These are phyloP conservation scores for Amanita polypyramis DNA, from an alignment of 768 basidiomycete species.

Conservation along the genomic window DNA sequence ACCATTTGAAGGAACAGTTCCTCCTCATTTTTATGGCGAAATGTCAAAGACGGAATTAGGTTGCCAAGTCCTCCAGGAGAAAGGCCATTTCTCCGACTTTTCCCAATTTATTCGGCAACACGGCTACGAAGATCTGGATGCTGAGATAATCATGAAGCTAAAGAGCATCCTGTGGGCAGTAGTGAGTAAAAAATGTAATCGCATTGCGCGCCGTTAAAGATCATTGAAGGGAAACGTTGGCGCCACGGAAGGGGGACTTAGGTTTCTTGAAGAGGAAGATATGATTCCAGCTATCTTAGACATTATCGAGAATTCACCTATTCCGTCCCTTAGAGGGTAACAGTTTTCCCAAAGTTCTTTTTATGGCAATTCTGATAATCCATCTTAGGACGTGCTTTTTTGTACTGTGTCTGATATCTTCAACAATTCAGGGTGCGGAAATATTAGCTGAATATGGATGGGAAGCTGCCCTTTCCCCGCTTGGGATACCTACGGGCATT, in stretches of 20 bases:
- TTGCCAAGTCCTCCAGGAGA: slow-evolving; percentile 82
- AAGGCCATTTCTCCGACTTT: slow-evolving; percentile 86
- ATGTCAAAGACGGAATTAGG: slow-evolving; percentile 96
- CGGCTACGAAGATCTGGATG: slow-evolving; percentile 73
- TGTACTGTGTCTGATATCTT: slow-evolving; percentile 86
- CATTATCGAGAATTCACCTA: slow-evolving; percentile 81
- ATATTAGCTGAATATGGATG: slow-evolving; percentile 88
- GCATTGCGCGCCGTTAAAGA: background rate
- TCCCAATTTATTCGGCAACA: slow-evolving; percentile 85
- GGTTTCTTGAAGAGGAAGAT: slow-evolving; percentile 92
- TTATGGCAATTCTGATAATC: background rate
- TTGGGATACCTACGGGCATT: slow-evolving; percentile 81
- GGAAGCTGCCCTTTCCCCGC: slow-evolving; percentile 82
- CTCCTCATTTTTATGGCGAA: slow-evolving; percentile 95
- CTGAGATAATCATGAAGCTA: slow-evolving; percentile 75
- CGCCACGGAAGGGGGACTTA: slow-evolving; percentile 81
- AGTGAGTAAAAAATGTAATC: slow-evolving; percentile 38
- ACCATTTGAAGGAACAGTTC: slow-evolving; percentile 80
- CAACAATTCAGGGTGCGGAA: slow-evolving; percentile 86
- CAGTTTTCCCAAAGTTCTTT: slow-evolving; percentile 13
- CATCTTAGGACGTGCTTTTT: slow-evolving; percentile 83
- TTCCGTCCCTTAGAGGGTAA: slow-evolving; percentile 90
- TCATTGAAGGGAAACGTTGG: slow-evolving; percentile 80
- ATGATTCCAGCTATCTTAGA: slow-evolving; percentile 84
- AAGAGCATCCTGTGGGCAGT: slow-evolving; percentile 98